Base-by-base conservation (phyloP, 2,329 filamentous ascomycete species). In the Cladophialophora bantiana region DNA sequence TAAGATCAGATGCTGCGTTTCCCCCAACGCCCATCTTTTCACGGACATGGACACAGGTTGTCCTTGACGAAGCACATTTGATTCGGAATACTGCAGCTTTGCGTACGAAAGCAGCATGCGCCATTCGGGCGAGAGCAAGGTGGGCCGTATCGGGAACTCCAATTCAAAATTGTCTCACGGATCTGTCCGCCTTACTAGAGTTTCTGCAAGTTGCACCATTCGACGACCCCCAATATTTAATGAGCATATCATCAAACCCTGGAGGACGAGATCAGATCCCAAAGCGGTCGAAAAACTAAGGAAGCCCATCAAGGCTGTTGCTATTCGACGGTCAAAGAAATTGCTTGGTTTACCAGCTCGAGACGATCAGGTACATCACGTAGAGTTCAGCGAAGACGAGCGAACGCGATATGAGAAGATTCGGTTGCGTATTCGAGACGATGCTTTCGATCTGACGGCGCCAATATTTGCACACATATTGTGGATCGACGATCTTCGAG, bases 121-220 rank as follows among this genome's bases (percentile, higher is more conserved):
- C 58, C 53, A 63, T 70, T 13, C 15, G 60, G 12, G 68, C 68
- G n/a, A 38, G 53, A 7, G 15, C 59, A 7, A 53, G 67, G 3
- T 70, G 67, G 68, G 64, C 59, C 26, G 64, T 69, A 1, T 69
- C 54, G 10, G 68, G 59, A 7, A 70, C 67, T 5, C 68, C 68
- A 5, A 67, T 70, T 26, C 68, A 70, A 42, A 70, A 70, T 18
- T 64, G 64, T 7, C 55, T 70, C 7, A 52, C 34, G 10, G 68
- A 70, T 45, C 48, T 70, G 1, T 57, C 55, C 36, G 58, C 66
- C 13, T 53, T 70, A 12, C 55, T 69, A 53, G 60, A 64, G 18
- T 70, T 70, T 26, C 64, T 70, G 5, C 63, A 45, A n/a, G 38
- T 52, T 10, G 5, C 7, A 7, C 45, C 45, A 18, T 50, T 50